phyloP scores from a whole-genome alignment of 2,329 filamentous ascomycete species.

The Colletotrichum kahawae region DNA sequence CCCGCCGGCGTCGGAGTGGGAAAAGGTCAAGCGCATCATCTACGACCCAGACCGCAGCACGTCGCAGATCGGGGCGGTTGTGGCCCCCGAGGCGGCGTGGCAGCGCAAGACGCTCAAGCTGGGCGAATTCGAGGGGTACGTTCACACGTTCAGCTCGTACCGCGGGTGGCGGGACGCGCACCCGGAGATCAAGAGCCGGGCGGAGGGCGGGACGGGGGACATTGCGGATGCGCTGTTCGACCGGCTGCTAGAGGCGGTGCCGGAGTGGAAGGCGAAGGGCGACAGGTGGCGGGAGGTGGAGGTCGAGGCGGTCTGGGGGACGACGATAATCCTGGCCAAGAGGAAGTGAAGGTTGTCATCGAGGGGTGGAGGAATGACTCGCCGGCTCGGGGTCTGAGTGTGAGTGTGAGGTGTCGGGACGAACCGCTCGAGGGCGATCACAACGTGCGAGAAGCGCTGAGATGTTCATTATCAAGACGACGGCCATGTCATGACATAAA shows the following conservation, averaged over 20 bases:
- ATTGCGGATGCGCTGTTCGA: constrained; percentile 68
- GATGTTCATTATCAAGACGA: not conserved
- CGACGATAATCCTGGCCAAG: constrained; percentile 61
- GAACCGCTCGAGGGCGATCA: not conserved
- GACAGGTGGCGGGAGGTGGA: constrained; percentile 57
- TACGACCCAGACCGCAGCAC: constrained; percentile 59
- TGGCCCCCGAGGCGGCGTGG: constrained; percentile 42
- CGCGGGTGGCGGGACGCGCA: constrained; percentile 63
- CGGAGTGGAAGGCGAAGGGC: constrained; percentile 53
- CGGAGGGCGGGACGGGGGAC: constrained; percentile 63
- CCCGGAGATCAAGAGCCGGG: constrained; percentile 51
- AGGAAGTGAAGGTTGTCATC: constrained; percentile 32
- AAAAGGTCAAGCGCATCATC: constrained; percentile 54
- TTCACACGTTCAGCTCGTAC: constrained; percentile 65
- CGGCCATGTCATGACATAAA: not conserved
- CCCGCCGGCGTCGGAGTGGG: constrained; percentile 57
- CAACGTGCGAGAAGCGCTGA: not conserved
- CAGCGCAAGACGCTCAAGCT: constrained; percentile 59
- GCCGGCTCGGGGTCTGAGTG: not conserved
- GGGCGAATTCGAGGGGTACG: constrained; percentile 64
- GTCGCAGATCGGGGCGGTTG: constrained; percentile 32
- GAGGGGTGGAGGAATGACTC: not conserved
- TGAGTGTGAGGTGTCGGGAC: not conserved
- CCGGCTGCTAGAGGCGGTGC: constrained; percentile 57
- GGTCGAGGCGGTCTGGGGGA: constrained; percentile 67